phyloP scores from a whole-genome alignment of 495 filamentous ascomycete species.

The Penicillium coffeae region DNA sequence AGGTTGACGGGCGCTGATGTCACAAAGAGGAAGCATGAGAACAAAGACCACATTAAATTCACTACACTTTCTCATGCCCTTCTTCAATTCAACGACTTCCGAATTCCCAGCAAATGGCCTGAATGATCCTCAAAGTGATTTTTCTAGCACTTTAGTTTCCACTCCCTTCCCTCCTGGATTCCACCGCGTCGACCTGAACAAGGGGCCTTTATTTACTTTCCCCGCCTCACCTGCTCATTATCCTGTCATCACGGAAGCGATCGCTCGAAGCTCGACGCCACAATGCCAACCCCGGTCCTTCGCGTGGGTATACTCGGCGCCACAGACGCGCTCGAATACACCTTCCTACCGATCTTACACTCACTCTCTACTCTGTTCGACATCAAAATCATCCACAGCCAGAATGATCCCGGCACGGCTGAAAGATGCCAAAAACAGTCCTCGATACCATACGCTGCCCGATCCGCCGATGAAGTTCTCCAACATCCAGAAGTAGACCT shows the following conservation, averaged over 20 bases:
- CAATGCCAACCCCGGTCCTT: constrained; percentile 23
- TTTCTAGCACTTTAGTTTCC: neutral
- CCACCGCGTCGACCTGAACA: too few relatives aligned
- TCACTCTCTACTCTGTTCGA: constrained; percentile 37
- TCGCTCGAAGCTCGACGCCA: too few relatives aligned
- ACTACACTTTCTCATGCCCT: too few relatives aligned
- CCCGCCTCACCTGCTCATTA: neutral
- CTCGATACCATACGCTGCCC: constrained; percentile 12
- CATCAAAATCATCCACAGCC: constrained; percentile 40
- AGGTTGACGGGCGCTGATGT: neutral
- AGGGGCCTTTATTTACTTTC: neutral
- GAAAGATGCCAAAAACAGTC: constrained; percentile 8
- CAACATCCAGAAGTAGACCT: constrained; percentile 37
- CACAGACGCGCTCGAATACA: constrained; percentile 42
- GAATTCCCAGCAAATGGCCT: too few relatives aligned
- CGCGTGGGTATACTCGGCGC: constrained; percentile 47
- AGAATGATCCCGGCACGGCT: constrained; percentile 14
- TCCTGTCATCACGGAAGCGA: neutral
- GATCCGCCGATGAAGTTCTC: constrained; percentile 12
- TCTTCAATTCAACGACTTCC: neutral
- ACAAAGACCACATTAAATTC: too few relatives aligned
- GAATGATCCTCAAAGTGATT: too few relatives aligned
- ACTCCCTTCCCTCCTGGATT: too few relatives aligned
- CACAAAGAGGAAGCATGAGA: neutral
- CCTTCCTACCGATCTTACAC: constrained; percentile 46